phyloP scores from a whole-genome alignment of 208 protist species.

The Trypanosomatidae sp. region DNA sequence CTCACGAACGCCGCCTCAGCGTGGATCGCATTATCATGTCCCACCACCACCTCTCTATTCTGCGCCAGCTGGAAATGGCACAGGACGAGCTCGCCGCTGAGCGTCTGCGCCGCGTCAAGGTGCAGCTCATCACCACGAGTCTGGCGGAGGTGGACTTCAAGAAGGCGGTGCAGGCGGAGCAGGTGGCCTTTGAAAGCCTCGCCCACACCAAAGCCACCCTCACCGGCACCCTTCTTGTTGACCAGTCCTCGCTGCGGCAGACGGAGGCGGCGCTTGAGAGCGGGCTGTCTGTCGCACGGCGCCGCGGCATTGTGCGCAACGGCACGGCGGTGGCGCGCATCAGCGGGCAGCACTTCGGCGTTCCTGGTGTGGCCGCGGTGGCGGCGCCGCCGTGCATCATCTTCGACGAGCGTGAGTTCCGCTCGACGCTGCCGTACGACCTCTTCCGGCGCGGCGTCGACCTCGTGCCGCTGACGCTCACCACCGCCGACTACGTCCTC shows the following conservation, averaged over 20 bases:
- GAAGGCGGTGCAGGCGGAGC: conserved; percentile 43
- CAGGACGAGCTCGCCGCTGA: conserved; percentile 49
- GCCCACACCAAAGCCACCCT: conserved; percentile 78
- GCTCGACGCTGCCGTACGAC: conserved; percentile 71
- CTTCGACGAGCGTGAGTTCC: conserved; percentile 89
- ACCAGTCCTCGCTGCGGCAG: conserved; percentile 43
- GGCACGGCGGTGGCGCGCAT: conserved; percentile 5
- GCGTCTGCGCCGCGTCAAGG: conserved; percentile 30
- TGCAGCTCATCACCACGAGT: conserved; percentile 67
- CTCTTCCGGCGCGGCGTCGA: conserved; percentile 67
- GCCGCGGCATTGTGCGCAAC: neutral
- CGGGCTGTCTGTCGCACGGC: conserved; percentile 22
- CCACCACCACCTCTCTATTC: conserved; percentile 38
- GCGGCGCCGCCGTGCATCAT: conserved; percentile 54
- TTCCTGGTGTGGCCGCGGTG: neutral
- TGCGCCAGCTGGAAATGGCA: conserved; percentile 71
- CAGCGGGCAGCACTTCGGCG: neutral
- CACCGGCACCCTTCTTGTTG: conserved; percentile 59
- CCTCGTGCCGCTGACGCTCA: conserved; percentile 77
- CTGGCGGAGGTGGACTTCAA: conserved; percentile 37
- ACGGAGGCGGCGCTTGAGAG: conserved; percentile 62
- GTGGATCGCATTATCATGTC: conserved; percentile 47
- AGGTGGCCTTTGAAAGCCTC: conserved; percentile 62
- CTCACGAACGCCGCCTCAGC: too few species aligned
- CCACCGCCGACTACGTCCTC: conserved; percentile 82